Evolutionary conservation across 2,329 filamentous ascomycete genomes (phyloP).

Genomic region (Microdochium bolleyi): DNA sequence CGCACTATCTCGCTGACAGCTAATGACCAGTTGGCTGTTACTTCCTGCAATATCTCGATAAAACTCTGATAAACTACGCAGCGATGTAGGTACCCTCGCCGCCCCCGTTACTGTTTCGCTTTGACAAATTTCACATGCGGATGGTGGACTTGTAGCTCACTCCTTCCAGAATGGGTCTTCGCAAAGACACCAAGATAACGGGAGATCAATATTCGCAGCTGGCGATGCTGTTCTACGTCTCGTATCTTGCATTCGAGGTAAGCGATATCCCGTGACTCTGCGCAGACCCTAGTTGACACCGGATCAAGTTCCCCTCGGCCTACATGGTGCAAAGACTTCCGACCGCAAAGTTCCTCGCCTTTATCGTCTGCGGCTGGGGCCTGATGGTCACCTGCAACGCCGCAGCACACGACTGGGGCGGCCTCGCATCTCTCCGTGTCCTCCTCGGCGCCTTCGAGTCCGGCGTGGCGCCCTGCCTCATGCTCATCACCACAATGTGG

Average conservation of each 20-base stretch:
- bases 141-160: neutral
- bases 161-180: neutral
- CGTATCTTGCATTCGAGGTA: slow-evolving; percentile 2
- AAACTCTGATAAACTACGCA: slow-evolving; percentile 1
- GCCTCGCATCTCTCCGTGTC: slow-evolving; percentile 57
- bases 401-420: slow-evolving; percentile 49
- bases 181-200: neutral
- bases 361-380: slow-evolving; percentile 53
- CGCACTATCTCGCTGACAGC: neutral
- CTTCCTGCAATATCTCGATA: slow-evolving; percentile 4
- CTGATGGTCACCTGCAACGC: slow-evolving; percentile 56
- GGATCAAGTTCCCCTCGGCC: slow-evolving; percentile 49
- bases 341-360: slow-evolving; percentile 51
- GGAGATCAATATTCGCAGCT: neutral
- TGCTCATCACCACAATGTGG: slow-evolving; percentile 47
- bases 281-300: neutral
- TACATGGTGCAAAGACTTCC: slow-evolving; percentile 54
- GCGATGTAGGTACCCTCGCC: neutral
- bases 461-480: slow-evolving; percentile 43
- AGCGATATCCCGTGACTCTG: neutral
- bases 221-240: slow-evolving; percentile 2
- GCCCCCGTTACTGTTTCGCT: neutral
- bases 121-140: neutral
- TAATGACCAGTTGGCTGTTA: slow-evolving; percentile 1
- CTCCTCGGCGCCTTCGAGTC: slow-evolving; percentile 59